Evolutionary conservation across 768 basidiomycete species (phyloP), one percentile per base, ranked within the genome.

Genomic region (Phylloporus sp.): DNA sequence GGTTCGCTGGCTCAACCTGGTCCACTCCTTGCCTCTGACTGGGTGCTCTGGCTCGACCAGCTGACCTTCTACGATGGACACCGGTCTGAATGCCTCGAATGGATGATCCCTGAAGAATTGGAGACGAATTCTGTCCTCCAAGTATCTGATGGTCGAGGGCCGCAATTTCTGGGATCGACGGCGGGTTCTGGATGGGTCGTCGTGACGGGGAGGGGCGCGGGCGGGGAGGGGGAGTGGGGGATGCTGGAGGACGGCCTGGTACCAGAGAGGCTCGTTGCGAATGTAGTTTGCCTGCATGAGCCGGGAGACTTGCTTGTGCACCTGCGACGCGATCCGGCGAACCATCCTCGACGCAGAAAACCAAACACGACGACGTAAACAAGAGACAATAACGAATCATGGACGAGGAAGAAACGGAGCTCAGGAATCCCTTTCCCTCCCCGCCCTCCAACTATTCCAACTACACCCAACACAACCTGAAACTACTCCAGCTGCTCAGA

Each of bases 51-150:
- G 69, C 59, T 77, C 73, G 40, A 89, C 72, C 15, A 63, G 64
- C 17, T 71, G 80, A 14, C 74, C 75, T 68, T 99, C 96, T 0
- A 89, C 79, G 42, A 99, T 64, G 10, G 78, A 82, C 9, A 74
- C 73, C 2, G 91, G 82, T 34, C 94, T 76, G 67, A 94, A 88
- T 2, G 91, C 86, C 69, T 99, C 94, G 61, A 96, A 96, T 7
- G 96, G 93, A 64, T 96, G 94, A 71, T 99, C 96, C 33, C 75
- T 73, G 73, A 94, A 98, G 75, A 99, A 98, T 64, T 90, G 89
- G 44, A 81, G 75, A 28, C 96, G 82, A 48, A 98, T 71, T 51
- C 78, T 74, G 65, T 99, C 96, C 62, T 95, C 91, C 32, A 86
- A 48, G 62, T 93, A 96, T 44, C 73, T 72, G 41, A 98, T 76